phyloP scores from a whole-genome alignment of 106 monocot species.

The Iris macrosiphon region DNA sequence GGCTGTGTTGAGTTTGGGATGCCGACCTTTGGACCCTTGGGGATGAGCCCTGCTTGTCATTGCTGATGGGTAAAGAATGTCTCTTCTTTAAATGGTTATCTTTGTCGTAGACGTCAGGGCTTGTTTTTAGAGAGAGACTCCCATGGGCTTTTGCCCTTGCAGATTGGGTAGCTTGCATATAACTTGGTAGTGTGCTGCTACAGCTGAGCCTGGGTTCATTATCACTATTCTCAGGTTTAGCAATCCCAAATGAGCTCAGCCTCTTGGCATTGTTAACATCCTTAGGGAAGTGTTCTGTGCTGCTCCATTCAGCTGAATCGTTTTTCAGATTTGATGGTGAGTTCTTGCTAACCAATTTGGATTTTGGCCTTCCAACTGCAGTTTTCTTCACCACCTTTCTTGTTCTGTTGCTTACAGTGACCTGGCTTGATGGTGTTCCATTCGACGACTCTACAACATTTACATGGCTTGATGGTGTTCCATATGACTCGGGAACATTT shows the following conservation, averaged over 20 bases:
- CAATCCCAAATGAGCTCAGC: slow-evolving; percentile 19
- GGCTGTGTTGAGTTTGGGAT: slow-evolving; percentile 45
- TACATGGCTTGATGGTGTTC: slow-evolving; percentile 59
- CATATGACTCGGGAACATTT: slow-evolving; percentile 35
- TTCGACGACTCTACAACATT: no score
- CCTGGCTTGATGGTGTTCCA: not conserved
- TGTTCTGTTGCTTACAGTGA: slow-evolving; percentile 45
- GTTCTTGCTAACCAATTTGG: slow-evolving; percentile 23
- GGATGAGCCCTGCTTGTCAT: slow-evolving; percentile 49
- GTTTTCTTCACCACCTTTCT: slow-evolving; percentile 14
- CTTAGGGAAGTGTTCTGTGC: slow-evolving; percentile 24
- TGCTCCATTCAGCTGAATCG: slow-evolving; percentile 29
- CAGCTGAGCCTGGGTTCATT: slow-evolving; percentile 37
- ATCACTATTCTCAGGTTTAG: slow-evolving; percentile 37
- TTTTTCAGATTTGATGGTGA: slow-evolving; percentile 33
- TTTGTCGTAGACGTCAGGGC: slow-evolving; percentile 62
- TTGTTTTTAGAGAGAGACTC: slow-evolving; percentile 64
- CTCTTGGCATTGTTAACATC: slow-evolving; percentile 38
- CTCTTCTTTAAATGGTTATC: slow-evolving; percentile 52
- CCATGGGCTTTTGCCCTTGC: slow-evolving; percentile 68
- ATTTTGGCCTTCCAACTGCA: slow-evolving; percentile 15
- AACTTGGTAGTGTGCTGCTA: slow-evolving; percentile 72
- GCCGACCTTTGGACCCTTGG: slow-evolving; percentile 68
- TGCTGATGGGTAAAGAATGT: slow-evolving; percentile 54
- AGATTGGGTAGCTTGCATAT: slow-evolving; percentile 93